Evolutionary conservation across 2,329 filamentous ascomycete genomes (phyloP).

Genomic region (Arachnopeziza araneosa): DNA sequence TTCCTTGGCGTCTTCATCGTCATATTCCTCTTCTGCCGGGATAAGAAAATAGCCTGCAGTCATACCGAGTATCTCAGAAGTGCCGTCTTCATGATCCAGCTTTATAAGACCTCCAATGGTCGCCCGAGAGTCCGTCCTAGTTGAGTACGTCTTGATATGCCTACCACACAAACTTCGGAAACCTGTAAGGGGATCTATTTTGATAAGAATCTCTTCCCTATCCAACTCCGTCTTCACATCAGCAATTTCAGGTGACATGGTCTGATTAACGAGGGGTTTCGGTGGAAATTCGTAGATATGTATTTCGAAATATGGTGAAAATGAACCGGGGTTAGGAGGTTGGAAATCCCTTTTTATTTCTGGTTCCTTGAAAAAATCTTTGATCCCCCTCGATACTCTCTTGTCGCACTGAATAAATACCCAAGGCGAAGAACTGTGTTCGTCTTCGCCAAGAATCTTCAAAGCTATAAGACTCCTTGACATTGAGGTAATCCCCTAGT

Average conservation of each 20-base stretch:
- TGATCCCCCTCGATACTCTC: conserved; percentile 10
- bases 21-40: background rate
- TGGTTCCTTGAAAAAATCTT: conserved; percentile 19
- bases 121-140: background rate
- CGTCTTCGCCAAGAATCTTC: conserved; percentile 19
- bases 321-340: conserved; percentile 1
- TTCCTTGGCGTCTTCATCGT: background rate
- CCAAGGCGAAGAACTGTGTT: conserved; percentile 17
- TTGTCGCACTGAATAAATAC: conserved; percentile 22
- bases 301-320: conserved; percentile 3
- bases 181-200: background rate
- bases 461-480: conserved; percentile 17
- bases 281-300: background rate
- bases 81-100: background rate
- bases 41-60: conserved; percentile 5
- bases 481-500: conserved; percentile 10
- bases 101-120: conserved; percentile 3
- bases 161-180: background rate
- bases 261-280: background rate
- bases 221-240: background rate
- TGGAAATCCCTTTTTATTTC: conserved; percentile 11
- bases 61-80: background rate
- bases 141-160: background rate
- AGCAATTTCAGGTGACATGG: background rate
- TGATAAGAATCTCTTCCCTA: background rate